Evolutionary conservation across 129 eudicot genomes (phyloP).

Genomic region (Helianthus tuberosus): DNA sequence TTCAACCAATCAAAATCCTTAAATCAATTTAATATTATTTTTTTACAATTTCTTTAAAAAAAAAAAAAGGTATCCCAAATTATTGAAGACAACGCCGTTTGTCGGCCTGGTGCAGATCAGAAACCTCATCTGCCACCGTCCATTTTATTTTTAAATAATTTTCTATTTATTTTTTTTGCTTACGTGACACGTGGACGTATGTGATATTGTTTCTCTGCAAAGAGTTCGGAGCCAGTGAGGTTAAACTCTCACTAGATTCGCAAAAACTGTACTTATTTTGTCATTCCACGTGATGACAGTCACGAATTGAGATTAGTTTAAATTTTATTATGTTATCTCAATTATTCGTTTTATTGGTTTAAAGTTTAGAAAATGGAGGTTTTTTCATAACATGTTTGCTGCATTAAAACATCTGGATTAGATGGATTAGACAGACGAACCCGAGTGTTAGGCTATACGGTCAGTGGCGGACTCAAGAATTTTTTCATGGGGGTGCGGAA

Average conservation of each 20-base stretch:
- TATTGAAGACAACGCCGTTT: constrained; percentile 32
- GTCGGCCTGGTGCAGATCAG: constrained; percentile 34
- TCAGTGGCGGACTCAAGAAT: too few species aligned
- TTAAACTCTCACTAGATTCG: constrained; percentile 30
- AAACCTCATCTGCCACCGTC: constrained; percentile 33
- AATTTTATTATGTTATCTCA: neutral
- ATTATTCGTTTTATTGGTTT: neutral
- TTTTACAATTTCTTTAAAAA: too few species aligned
- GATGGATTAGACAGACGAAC: too few species aligned
- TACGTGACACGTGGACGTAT: constrained; percentile 25
- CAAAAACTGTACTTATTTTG: constrained; percentile 19
- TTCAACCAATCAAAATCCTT: neutral
- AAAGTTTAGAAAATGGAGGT: too few species aligned
- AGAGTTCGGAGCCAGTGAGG: constrained; percentile 35
- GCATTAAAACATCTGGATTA: too few species aligned
- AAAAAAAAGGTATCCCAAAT: constrained; percentile 12
- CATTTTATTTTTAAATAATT: neutral
- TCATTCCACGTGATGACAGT: constrained; percentile 32
- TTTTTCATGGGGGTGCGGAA: too few species aligned
- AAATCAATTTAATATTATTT: neutral
- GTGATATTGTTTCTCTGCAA: neutral
- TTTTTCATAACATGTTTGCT: too few species aligned
- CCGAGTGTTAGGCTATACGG: too few species aligned
- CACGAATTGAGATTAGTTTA: constrained; percentile 1
- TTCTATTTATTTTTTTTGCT: neutral